phyloP scores from a whole-genome alignment of 2,329 filamentous ascomycete species.

The Beauveria medogensis region DNA sequence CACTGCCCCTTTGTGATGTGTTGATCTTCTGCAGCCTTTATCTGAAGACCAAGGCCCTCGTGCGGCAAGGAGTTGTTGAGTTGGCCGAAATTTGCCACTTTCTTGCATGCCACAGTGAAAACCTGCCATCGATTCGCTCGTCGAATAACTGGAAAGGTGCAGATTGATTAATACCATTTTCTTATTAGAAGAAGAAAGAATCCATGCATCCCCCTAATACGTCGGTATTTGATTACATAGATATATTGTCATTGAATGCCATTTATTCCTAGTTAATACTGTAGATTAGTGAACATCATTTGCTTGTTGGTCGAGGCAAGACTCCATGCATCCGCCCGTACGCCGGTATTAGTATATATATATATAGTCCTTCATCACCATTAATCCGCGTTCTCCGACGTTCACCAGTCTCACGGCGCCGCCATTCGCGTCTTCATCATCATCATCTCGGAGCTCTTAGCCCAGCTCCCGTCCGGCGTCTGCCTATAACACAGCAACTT shows the following conservation, averaged over 20 bases:
- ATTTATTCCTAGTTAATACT: neutral
- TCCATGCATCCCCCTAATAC: neutral
- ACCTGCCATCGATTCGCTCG: no score
- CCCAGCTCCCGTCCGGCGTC: conserved; percentile 48
- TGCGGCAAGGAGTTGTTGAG: no score
- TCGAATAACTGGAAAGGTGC: no score
- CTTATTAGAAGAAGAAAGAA: neutral
- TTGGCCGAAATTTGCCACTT: no score
- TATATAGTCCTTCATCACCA: neutral
- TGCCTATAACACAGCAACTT: conserved; percentile 55
- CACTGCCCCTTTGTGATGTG: no score
- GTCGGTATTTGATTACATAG: neutral
- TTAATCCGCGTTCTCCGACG: neutral
- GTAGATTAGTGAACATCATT: no score
- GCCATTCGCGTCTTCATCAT: conserved; percentile 50
- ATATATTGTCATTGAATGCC: neutral
- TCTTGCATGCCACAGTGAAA: no score
- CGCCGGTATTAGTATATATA: neutral
- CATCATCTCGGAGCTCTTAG: conserved; percentile 51
- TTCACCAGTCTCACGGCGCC: conserved; percentile 25
- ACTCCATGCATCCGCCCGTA: neutral
- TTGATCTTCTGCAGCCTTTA: no score
- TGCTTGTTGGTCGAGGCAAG: neutral
- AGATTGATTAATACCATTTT: no score
- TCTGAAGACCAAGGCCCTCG: no score